Evolutionary conservation across 768 basidiomycete species (phyloP).

Genomic region (Chalciporus piperatus): DNA sequence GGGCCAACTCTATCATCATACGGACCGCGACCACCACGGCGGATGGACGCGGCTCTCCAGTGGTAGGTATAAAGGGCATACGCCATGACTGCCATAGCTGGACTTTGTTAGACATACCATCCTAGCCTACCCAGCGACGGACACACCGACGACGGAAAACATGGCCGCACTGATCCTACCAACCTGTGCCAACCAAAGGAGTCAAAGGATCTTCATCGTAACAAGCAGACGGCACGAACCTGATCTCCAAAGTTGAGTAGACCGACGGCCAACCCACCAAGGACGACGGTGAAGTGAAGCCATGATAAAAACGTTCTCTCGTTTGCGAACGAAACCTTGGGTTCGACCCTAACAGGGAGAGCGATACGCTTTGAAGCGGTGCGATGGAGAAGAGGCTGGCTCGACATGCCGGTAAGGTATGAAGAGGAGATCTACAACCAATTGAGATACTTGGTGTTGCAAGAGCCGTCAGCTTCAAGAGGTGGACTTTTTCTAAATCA

Average conservation of each 20-base stretch:
- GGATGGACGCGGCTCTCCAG: constrained; percentile 92
- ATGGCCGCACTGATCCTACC: constrained; percentile 95
- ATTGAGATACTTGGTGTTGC: no score
- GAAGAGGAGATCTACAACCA: not conserved
- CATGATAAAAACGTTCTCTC: constrained; percentile 97
- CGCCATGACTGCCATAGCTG: constrained; percentile 95
- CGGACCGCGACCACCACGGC: constrained; percentile 86
- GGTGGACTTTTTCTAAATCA: no score
- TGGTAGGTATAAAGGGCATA: constrained; percentile 96
- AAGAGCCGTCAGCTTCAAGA: no score
- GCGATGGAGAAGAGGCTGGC: constrained; percentile 94
- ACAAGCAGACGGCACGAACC: constrained; percentile 37
- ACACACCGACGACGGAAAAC: constrained; percentile 91
- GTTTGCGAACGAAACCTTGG: constrained; percentile 93
- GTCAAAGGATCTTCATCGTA: not conserved
- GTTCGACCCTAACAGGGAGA: constrained; percentile 91
- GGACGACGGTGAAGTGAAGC: constrained; percentile 97
- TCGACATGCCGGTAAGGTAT: constrained; percentile 65
- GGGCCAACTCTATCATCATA: constrained; percentile 97
- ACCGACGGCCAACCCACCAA: constrained; percentile 94
- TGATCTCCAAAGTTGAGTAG: constrained; percentile 98
- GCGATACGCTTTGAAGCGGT: constrained; percentile 94
- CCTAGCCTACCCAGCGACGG: not conserved
- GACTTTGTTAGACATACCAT: constrained; percentile 9
- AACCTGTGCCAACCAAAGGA: constrained; percentile 46